phyloP scores from a whole-genome alignment of 2,329 filamentous ascomycete genomes.

The Cordyceps fumosorosea region DNA sequence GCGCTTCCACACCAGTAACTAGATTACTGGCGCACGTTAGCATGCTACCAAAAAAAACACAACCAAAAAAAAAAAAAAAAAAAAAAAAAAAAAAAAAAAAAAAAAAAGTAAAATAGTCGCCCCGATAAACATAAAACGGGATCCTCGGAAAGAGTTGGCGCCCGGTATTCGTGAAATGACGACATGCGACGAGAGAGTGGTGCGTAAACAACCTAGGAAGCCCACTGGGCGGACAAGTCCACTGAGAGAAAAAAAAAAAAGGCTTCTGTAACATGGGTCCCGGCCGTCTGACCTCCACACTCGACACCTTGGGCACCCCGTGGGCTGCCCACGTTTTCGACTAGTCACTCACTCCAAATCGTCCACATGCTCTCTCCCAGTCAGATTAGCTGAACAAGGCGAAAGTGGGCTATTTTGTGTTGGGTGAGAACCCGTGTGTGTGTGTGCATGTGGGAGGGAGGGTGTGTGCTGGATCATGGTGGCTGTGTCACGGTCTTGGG shows the following conservation, averaged over 20 bases:
- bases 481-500: not conserved
- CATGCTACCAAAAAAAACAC: not conserved
- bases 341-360: slow-evolving; percentile 3
- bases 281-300: slow-evolving; percentile 11
- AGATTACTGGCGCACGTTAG: not conserved
- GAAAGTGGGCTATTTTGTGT: not conserved
- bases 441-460: not conserved
- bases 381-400: not conserved
- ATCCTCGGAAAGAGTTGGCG: not conserved
- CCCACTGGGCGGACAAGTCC: not conserved
- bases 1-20: not conserved
- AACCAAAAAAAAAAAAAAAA: not conserved
- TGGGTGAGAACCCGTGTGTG: not conserved
- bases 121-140: not conserved
- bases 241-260: too few relatives aligned
- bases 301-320: not conserved
- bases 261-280: not conserved
- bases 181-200: slow-evolving; percentile 10
- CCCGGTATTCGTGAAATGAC: not conserved
- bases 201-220: not conserved
- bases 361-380: not conserved
- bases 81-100: not conserved
- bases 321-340: slow-evolving; percentile 11
- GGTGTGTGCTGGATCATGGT: not conserved
- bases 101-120: not conserved